Base-by-base conservation (phyloP, 1,284 basidiomycete species). In the Marasmius tenuissimus region DNA sequence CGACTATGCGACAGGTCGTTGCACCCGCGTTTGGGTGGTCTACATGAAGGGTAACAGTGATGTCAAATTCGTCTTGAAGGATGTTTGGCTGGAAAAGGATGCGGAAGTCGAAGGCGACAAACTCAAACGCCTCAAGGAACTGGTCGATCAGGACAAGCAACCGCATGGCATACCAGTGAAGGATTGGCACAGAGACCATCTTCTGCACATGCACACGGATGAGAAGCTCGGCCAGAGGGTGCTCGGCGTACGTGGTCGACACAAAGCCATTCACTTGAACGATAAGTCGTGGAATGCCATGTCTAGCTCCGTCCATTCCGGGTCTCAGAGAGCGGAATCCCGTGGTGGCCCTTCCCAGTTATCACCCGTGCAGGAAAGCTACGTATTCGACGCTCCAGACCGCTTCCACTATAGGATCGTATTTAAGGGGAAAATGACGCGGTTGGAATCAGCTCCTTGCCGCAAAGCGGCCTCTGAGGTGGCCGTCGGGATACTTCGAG, bases 51-150 rank as follows among this genome's bases (percentile, higher is more conserved):
- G 50, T 7, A 22, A 11, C 33, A 20, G 37, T 2, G 16, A 33
- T 34, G 37, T 18, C 1, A 11, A 40, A 34, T 42, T 18, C 33
- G 54, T 57, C 10, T 45, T 61, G 14, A 61, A 61, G 40, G 59
- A 61, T 39, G 20, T 53, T 4, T 61, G 59, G 59, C 37, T 60
- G 18, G 58, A 60, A 10, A 1, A 48, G 7, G 47, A 39, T 33
- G 45, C 45, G 4, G 14, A 14, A 5, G 45, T 47, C 2, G 45
- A 47, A 47, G 45, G 45, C n/a, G 45, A 47, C 6, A 42, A n/a
- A 3, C 40, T 42, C 39, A 40, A 9, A 40, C 39, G 16, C 16
- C 39, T 40, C 39, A 16, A 9, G 16, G 16, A 40, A 9, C 39
- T 40, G 16, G 39, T 40, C 42, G 20, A 45, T 6, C 6, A 16